These are phyloP conservation scores for Monosporascus sp. DNA, from an alignment of 2,329 filamentous ascomycete species.

Conservation along the genomic window DNA sequence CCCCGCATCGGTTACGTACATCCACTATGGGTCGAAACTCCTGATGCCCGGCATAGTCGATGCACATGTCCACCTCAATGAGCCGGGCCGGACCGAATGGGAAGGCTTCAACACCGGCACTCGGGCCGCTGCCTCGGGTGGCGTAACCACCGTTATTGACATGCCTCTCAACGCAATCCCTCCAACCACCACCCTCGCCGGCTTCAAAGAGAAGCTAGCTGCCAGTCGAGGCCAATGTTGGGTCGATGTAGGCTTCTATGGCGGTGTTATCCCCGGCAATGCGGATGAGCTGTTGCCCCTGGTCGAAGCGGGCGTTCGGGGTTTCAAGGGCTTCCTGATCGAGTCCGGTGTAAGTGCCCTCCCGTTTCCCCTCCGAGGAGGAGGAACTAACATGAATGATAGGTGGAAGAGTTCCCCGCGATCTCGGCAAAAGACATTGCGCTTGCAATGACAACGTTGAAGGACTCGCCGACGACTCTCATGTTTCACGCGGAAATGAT, in stretches of 20 bases:
- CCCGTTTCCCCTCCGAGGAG: background rate
- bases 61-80: conserved; percentile 95
- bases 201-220: conserved; percentile 77
- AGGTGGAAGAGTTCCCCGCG: conserved; percentile 94
- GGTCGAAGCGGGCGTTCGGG: conserved; percentile 79
- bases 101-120: conserved; percentile 97
- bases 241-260: conserved; percentile 99
- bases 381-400: conserved; percentile 9
- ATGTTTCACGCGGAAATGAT: conserved; percentile 99
- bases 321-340: conserved; percentile 97
- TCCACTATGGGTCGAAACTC: conserved; percentile 78
- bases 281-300: conserved; percentile 71
- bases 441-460: conserved; percentile 74
- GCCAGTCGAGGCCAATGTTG: conserved; percentile 87
- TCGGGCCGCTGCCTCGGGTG: conserved; percentile 86
- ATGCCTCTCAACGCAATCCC: conserved; percentile 98
- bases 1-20: conserved; percentile 65
- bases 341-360: conserved; percentile 77
- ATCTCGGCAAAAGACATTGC: conserved; percentile 76
- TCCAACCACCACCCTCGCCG: conserved; percentile 82
- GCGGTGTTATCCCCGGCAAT: conserved; percentile 90
- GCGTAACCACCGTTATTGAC: conserved; percentile 93
- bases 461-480: conserved; percentile 77
- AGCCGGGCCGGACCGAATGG: conserved; percentile 96
- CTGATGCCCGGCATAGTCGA: conserved; percentile 90